A percentile compares a stretch with the other conserved stretches of the same genome.
phyloP scores from a whole-genome alignment of 2,329 filamentous ascomycete genomes.

The Calonectria naviculata region DNA sequence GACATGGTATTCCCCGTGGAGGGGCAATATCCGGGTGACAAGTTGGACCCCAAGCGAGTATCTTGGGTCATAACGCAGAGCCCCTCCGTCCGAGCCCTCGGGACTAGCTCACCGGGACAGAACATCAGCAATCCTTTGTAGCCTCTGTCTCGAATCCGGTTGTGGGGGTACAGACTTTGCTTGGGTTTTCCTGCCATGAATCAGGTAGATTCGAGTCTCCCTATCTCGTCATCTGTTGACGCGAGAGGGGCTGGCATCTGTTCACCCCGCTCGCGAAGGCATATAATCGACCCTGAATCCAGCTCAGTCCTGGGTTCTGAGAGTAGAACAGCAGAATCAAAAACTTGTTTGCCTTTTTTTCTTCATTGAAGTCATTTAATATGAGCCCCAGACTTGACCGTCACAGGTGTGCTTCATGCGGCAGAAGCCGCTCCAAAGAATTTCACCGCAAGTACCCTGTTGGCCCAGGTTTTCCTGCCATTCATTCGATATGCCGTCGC shows the following conservation, averaged over 20 bases:
- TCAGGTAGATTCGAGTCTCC: not conserved
- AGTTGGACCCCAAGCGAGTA: not conserved
- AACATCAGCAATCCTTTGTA: not conserved
- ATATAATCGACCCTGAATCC: conserved; percentile 3
- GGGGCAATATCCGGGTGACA: not conserved
- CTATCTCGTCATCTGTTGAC: conserved; percentile 4
- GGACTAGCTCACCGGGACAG: not conserved
- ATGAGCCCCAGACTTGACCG: not conserved
- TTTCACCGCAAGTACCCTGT: conserved; percentile 1
- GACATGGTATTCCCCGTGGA: conserved; percentile 1
- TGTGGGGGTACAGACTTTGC: not conserved
- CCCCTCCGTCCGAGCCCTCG: conserved; percentile 2
- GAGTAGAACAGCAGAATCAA: not conserved
- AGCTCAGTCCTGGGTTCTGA: not conserved
- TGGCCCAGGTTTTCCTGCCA: not conserved
- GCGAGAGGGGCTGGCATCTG: not conserved
- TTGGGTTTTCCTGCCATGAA: not conserved
- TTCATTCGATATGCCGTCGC: conserved; percentile 3
- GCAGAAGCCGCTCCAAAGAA: not conserved
- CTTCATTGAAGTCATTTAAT: not conserved
- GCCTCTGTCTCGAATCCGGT: not conserved
- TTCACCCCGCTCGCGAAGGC: not conserved
- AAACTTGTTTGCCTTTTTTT: not conserved
- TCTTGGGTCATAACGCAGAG: conserved; percentile 6
- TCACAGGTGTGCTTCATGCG: not conserved